These are phyloP conservation scores for Allium cepa DNA, from an alignment of 106 monocot species.

Conservation along the genomic window DNA sequence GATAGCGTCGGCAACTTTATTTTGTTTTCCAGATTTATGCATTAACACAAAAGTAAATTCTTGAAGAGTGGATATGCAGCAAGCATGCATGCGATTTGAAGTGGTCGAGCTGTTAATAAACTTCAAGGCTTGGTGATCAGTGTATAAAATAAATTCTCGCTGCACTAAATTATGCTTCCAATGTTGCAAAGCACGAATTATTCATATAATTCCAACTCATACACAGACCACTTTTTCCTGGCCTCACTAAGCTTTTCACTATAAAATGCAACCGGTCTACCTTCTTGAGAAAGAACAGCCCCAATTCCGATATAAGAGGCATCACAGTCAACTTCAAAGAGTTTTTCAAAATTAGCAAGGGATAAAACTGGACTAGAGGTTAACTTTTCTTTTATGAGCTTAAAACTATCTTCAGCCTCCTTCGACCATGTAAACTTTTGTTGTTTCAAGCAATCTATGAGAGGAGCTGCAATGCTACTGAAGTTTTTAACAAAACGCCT, in stretches of 20 bases:
- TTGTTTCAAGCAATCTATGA: not conserved
- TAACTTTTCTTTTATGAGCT: not conserved
- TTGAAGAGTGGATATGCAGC: too few relatives aligned
- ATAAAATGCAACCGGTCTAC: too few relatives aligned
- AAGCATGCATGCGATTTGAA: too few relatives aligned
- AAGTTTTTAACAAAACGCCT: not conserved
- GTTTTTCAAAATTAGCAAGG: not conserved
- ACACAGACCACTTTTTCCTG: too few relatives aligned
- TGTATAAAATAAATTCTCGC: not conserved
- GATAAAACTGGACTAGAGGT: not conserved
- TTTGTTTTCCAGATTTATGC: too few relatives aligned
- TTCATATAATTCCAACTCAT: too few relatives aligned
- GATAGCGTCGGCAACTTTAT: too few relatives aligned
- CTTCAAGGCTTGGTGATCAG: too few relatives aligned
- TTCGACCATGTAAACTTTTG: not conserved
- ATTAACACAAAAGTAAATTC: too few relatives aligned
- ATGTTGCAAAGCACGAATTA: too few relatives aligned
- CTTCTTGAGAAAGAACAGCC: not conserved
- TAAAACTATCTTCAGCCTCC: not conserved
- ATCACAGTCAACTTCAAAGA: slow-evolving; percentile 6
- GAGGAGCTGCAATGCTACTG: not conserved
- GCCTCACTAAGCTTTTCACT: too few relatives aligned
- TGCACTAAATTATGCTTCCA: not conserved
- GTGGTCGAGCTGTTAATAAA: too few relatives aligned
- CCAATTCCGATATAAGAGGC: not conserved